These are phyloP conservation scores for Phyllosticta capitalensis DNA, from an alignment of 2,329 filamentous ascomycete species.

Conservation along the genomic window DNA sequence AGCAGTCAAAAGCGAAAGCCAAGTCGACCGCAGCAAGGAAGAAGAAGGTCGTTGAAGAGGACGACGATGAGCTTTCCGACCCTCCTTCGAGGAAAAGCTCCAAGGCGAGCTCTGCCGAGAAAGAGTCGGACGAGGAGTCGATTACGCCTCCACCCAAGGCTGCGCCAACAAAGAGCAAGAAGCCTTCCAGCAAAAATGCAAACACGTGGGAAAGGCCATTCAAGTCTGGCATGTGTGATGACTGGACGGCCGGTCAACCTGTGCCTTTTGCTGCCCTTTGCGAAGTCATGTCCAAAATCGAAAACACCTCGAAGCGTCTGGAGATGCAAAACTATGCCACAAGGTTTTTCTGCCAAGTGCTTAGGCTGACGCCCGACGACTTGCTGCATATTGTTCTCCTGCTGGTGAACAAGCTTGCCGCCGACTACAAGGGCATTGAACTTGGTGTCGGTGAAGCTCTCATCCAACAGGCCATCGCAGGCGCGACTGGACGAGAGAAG, in stretches of 20 bases:
- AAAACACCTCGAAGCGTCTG: conserved; percentile 87
- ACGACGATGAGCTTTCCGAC: neutral
- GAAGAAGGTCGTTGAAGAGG: neutral
- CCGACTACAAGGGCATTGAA: conserved; percentile 93
- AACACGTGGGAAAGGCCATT: conserved; percentile 50
- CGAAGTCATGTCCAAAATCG: conserved; percentile 86
- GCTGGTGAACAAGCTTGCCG: conserved; percentile 97
- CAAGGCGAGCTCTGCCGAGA: neutral
- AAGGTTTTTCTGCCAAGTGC: conserved; percentile 85
- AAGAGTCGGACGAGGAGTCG: neutral
- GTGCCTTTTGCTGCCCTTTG: conserved; percentile 93
- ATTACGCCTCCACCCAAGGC: conserved; percentile 10
- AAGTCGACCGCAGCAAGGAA: neutral
- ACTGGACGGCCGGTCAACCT: conserved; percentile 82
- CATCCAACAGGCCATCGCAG: conserved; percentile 97
- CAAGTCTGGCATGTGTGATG: conserved; percentile 24
- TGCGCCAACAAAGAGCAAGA: conserved; percentile 21
- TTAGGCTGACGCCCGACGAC: conserved; percentile 80
- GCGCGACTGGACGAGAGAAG: conserved; percentile 80
- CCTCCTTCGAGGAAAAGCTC: neutral
- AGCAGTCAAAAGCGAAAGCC: neutral
- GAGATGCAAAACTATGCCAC: conserved; percentile 84
- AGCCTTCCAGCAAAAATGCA: conserved; percentile 60
- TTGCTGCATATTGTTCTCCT: conserved; percentile 80
- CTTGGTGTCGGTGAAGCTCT: conserved; percentile 96